Percentiles rank a stretch among this genome's conserved stretches.
phyloP scores from a whole-genome alignment of 2,329 filamentous ascomycete genomes.

The Cercospora janseana region DNA sequence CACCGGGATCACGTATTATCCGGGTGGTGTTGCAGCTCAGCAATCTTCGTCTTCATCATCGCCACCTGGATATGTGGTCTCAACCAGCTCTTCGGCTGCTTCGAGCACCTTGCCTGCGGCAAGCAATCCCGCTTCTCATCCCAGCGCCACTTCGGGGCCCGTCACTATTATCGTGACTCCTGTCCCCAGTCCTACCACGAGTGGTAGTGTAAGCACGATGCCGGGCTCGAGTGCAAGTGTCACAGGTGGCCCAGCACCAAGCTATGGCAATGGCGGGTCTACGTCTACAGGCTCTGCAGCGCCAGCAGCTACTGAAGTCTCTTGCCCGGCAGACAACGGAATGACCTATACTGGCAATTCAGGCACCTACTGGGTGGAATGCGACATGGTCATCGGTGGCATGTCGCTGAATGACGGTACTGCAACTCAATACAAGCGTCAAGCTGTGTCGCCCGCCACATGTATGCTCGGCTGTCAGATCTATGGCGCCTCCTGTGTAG shows the following conservation, averaged over 20 bases:
- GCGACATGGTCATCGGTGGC: slow-evolving; percentile 3
- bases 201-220: background rate
- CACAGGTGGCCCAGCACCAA: background rate
- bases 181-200: background rate
- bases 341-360: slow-evolving; percentile 2
- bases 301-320: background rate
- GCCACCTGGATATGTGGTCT: slow-evolving; percentile 10
- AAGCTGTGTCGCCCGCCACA: slow-evolving; percentile 1
- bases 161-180: background rate
- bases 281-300: background rate
- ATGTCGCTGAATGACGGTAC: background rate
- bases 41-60: slow-evolving; percentile 1
- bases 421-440: slow-evolving; percentile 2
- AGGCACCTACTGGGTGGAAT: slow-evolving; percentile 4
- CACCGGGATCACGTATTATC: slow-evolving; percentile 6
- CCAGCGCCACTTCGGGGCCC: too few species aligned
- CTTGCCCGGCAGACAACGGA: slow-evolving; percentile 1
- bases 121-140: too few species aligned
- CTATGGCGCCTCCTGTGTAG: slow-evolving; percentile 1
- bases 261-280: background rate
- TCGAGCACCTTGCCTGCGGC: too few species aligned
- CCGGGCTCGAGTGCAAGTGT: background rate
- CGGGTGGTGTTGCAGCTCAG: slow-evolving; percentile 9
- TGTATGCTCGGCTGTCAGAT: slow-evolving; percentile 7
- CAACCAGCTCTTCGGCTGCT: background rate